Percentiles rank a stretch among this genome's conserved stretches.
Evolutionary conservation across 495 filamentous ascomycete genomes (phyloP).

Genomic region (Penicillium arizonense): DNA sequence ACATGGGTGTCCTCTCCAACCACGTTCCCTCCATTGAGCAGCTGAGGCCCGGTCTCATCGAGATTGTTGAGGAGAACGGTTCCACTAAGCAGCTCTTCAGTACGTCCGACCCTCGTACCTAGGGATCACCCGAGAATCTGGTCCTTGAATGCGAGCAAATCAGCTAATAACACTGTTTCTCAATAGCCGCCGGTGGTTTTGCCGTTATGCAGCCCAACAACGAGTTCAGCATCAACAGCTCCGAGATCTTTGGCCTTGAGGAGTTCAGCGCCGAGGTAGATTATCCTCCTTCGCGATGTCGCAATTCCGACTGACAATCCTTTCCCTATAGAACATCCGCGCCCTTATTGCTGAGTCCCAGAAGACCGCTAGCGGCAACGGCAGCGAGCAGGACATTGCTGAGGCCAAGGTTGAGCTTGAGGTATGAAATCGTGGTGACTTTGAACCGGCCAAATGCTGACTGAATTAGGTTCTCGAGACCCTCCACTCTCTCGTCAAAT

Average conservation of each 20-base stretch:
- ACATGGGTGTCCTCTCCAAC: constrained; percentile 98
- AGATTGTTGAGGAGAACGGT: constrained; percentile 89
- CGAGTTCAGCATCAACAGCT: constrained; percentile 93
- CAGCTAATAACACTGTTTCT: constrained; percentile 21
- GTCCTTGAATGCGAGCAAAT: constrained; percentile 1
- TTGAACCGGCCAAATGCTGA: constrained; percentile 11
- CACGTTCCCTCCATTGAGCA: constrained; percentile 99
- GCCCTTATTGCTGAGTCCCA: constrained; percentile 82
- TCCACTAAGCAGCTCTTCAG: constrained; percentile 98
- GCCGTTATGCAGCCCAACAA: constrained; percentile 96
- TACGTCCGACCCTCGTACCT: constrained; percentile 53
- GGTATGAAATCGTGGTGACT: constrained; percentile 50
- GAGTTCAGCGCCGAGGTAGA: constrained; percentile 86
- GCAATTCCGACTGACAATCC: constrained; percentile 12
- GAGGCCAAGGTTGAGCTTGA: constrained; percentile 99
- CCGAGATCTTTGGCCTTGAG: constrained; percentile 90
- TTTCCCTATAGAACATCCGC: constrained; percentile 31
- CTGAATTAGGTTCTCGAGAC: constrained; percentile 63
- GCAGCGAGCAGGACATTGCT: constrained; percentile 95
- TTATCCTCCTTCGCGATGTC: constrained; percentile 5
- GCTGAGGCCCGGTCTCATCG: constrained; percentile 92
- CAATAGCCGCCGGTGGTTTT: constrained; percentile 89
- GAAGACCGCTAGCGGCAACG: constrained; percentile 86
- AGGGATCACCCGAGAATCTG: constrained; percentile 2
- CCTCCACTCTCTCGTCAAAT: constrained; percentile 75